Percentiles rank a stretch among this genome's conserved stretches.
Conservation (phyloP, 2,329 filamentous ascomycete genomes). For the Neopestalotiopsis clavispora region DNA sequence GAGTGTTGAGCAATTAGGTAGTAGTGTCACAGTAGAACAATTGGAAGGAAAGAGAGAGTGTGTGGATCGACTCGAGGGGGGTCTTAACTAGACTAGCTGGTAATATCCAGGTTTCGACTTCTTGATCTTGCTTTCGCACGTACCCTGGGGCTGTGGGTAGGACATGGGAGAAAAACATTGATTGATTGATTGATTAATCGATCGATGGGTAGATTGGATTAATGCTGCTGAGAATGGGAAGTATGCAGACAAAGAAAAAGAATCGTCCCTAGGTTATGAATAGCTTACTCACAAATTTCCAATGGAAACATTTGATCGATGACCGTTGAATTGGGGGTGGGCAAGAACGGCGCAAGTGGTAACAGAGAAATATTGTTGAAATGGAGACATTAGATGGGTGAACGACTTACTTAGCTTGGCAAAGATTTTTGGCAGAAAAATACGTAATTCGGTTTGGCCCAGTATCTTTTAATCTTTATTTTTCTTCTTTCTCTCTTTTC, state of each 20-base stretch:
- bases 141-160: constrained; percentile 16
- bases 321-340: neutral
- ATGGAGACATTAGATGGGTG: neutral
- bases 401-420: constrained; percentile 1
- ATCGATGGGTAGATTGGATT: neutral
- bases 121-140: constrained; percentile 19
- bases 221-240: neutral
- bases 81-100: constrained; percentile 11
- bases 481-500: neutral
- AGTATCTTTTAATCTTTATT: neutral
- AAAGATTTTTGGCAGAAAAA: neutral
- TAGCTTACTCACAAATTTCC: neutral
- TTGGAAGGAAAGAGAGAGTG: neutral
- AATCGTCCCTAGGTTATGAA: neutral
- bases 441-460: constrained; percentile 1
- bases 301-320: neutral
- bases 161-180: constrained; percentile 17
- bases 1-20: too few species aligned
- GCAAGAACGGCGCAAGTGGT: neutral
- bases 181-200: neutral
- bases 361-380: neutral
- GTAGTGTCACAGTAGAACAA: too few species aligned
- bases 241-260: neutral
- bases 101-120: constrained; percentile 14
- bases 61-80: constrained; percentile 12